A percentile compares a stretch with the other conserved stretches of the same genome.
Conservation (phyloP, 2,329 filamentous ascomycete species). For the Endoconidiophora laricicola region DNA sequence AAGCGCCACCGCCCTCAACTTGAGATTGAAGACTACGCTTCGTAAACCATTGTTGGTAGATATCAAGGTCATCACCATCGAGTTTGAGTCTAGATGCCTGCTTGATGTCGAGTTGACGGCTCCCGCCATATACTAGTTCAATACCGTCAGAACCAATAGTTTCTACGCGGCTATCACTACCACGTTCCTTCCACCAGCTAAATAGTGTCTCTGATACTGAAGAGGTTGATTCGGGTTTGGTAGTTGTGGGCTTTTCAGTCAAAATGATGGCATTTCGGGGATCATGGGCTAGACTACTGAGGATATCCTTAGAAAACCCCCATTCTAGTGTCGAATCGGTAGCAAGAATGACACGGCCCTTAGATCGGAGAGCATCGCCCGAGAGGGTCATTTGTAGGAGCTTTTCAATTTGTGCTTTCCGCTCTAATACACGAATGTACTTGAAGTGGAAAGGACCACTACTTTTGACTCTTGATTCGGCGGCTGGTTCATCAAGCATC, state of each 20-base stretch:
- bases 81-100: constrained; percentile 48
- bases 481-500: constrained; percentile 9
- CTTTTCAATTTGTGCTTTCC: constrained; percentile 61
- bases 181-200: constrained; percentile 58
- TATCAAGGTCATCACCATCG: constrained; percentile 55
- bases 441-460: constrained; percentile 79
- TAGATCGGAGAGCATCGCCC: constrained; percentile 21
- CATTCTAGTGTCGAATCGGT: constrained; percentile 84
- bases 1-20: constrained; percentile 50
- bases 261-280: constrained; percentile 71
- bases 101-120: constrained; percentile 42
- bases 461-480: constrained; percentile 24
- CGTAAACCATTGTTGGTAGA: constrained; percentile 86
- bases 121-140: constrained; percentile 50
- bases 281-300: constrained; percentile 59
- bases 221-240: constrained; percentile 25
- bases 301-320: constrained; percentile 76
- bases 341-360: constrained; percentile 68
- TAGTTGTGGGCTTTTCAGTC: constrained; percentile 51
- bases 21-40: constrained; percentile 77
- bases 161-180: constrained; percentile 45
- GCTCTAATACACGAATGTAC: constrained; percentile 67
- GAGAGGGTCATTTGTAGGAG: constrained; percentile 35
- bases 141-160: constrained; percentile 39
- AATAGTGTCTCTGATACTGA: constrained; percentile 62